phyloP scores from a whole-genome alignment of 2,329 filamentous ascomycete species.

The Nigrospora sphaerica region DNA sequence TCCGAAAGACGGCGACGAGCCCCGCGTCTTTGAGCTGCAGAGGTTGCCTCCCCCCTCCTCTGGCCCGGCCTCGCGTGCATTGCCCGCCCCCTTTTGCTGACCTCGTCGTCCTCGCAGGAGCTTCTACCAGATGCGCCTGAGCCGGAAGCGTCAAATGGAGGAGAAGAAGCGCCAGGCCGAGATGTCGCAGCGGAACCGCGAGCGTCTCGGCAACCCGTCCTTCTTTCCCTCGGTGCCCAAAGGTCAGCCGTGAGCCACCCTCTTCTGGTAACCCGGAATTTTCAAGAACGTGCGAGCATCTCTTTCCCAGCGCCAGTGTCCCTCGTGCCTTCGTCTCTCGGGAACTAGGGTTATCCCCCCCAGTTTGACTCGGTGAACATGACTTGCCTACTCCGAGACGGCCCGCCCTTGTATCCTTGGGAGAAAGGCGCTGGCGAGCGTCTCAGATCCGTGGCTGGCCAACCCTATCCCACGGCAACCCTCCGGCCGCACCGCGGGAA shows the following conservation, averaged over 20 bases:
- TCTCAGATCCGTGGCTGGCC: too few species aligned
- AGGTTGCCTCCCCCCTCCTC: constrained; percentile 41
- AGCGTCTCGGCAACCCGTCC: constrained; percentile 69
- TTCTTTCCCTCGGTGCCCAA: constrained; percentile 83
- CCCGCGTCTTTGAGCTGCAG: constrained; percentile 76
- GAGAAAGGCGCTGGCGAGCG: too few species aligned
- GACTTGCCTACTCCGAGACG: too few species aligned
- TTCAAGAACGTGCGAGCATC: too few species aligned
- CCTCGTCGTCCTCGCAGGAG: constrained; percentile 38
- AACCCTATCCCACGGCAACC: too few species aligned
- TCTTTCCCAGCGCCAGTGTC: too few species aligned
- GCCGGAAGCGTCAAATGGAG: constrained; percentile 72
- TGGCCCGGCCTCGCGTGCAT: neutral
- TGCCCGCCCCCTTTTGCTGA: neutral
- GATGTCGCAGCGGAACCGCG: constrained; percentile 70
- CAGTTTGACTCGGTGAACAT: too few species aligned
- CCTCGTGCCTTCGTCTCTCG: too few species aligned
- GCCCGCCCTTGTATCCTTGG: too few species aligned
- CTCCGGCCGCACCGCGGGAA: too few species aligned
- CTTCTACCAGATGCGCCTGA: constrained; percentile 80
- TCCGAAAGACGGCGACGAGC: constrained; percentile 41
- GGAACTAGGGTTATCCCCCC: too few species aligned
- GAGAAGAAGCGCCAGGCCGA: constrained; percentile 73
- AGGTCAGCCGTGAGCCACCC: constrained; percentile 12
- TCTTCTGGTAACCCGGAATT: too few species aligned